Conservation (phyloP, 768 basidiomycete genomes). For the Udeniomyces megalosporus region DNA sequence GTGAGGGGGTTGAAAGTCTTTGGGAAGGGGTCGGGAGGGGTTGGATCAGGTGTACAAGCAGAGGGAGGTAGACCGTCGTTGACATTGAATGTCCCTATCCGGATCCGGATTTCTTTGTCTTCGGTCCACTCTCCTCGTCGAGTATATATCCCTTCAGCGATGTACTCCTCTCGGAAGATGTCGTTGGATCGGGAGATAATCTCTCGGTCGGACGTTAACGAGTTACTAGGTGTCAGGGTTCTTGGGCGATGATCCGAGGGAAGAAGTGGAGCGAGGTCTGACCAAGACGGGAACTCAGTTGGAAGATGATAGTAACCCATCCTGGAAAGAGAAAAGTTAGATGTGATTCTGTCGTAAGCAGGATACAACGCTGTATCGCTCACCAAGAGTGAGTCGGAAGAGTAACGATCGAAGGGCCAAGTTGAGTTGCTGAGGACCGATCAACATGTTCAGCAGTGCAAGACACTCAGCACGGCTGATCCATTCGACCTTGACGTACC, state of each 20-base stretch:
- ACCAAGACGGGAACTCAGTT: no score
- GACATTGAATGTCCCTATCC: conserved; percentile 1
- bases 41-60: no score
- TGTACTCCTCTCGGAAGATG: not conserved
- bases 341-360: not conserved
- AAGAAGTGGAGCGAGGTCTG: no score
- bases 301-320: no score
- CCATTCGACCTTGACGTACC: not conserved
- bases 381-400: not conserved
- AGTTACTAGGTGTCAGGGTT: not conserved
- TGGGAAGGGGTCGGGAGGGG: no score
- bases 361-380: no score
- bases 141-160: not conserved
- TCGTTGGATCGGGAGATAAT: not conserved
- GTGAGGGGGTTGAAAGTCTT: not conserved
- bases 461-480: no score
- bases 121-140: not conserved
- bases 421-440: not conserved
- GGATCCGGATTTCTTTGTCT: not conserved
- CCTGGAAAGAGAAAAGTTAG: no score
- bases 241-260: no score
- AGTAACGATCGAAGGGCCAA: not conserved
- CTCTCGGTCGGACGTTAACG: not conserved
- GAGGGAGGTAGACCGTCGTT: conserved; percentile 1
- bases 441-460: not conserved